phyloP scores from a whole-genome alignment of 148 eudicot genomes.

The Cornus controversa region DNA sequence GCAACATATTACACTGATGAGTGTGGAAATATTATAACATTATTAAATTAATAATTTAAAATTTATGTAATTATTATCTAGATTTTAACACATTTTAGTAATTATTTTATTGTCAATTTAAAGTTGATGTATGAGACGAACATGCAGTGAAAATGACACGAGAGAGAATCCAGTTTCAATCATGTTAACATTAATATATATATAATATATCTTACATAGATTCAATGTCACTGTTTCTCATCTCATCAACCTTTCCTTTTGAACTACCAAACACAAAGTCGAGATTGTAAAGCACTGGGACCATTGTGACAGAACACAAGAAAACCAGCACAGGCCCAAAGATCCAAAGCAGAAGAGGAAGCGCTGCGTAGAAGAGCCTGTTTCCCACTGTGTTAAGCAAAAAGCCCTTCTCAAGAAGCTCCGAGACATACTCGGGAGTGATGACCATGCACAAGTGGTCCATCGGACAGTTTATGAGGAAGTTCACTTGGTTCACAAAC shows the following conservation, averaged over 20 bases:
- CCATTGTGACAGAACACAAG: slow-evolving; percentile 45
- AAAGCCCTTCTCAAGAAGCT: slow-evolving; percentile 53
- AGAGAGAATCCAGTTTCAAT: too few species aligned
- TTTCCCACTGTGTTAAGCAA: slow-evolving; percentile 55
- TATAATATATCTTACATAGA: slow-evolving; percentile 7
- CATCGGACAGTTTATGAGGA: slow-evolving; percentile 60
- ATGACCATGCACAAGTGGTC: slow-evolving; percentile 15
- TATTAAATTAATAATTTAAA: too few species aligned
- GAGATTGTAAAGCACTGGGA: slow-evolving; percentile 56
- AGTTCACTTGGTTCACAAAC: slow-evolving; percentile 81
- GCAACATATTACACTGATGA: too few species aligned
- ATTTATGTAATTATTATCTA: too few species aligned
- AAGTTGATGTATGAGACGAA: too few species aligned
- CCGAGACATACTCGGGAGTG: slow-evolving; percentile 41
- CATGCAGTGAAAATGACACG: too few species aligned
- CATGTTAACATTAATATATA: not conserved
- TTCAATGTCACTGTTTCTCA: not conserved
- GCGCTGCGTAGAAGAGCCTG: slow-evolving; percentile 46
- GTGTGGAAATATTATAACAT: too few species aligned
- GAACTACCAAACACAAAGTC: slow-evolving; percentile 34
- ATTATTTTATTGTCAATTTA: too few species aligned
- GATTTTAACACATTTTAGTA: too few species aligned
- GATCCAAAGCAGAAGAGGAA: slow-evolving; percentile 67
- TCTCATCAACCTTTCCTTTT: slow-evolving; percentile 17
- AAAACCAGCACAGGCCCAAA: slow-evolving; percentile 73